Percentiles rank a stretch among this genome's conserved stretches.
phyloP scores from a whole-genome alignment of 177 flowering plant genomes.

The Tripterygium wilfordii region DNA sequence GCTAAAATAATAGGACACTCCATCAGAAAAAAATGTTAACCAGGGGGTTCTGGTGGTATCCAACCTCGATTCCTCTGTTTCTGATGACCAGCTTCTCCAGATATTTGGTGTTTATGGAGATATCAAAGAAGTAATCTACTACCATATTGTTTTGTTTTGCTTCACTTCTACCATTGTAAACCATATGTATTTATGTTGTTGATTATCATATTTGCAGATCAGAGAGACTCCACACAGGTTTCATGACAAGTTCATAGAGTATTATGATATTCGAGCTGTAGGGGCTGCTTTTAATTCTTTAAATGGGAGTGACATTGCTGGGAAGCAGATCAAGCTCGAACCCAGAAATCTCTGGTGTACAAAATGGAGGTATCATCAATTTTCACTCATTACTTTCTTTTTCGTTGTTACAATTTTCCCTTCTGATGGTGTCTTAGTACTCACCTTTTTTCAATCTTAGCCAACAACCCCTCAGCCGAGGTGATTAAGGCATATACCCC shows the following conservation, averaged over 20 bases:
- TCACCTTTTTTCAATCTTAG: no score
- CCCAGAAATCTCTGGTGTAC: slow-evolving; percentile 50
- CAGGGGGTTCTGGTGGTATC: slow-evolving; percentile 73
- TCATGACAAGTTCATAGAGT: slow-evolving; percentile 70
- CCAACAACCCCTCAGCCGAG: no score
- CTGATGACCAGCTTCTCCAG: slow-evolving; percentile 69
- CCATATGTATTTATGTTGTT: background rate
- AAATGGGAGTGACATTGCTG: slow-evolving; percentile 70
- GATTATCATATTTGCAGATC: no score
- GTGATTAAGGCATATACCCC: no score
- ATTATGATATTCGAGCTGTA: slow-evolving; percentile 84
- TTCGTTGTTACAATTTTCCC: no score
- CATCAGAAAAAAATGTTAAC: slow-evolving; percentile 66
- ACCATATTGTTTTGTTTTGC: background rate
- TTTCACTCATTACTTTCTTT: no score
- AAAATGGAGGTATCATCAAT: no score
- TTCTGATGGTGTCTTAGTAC: no score
- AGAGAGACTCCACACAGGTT: slow-evolving; percentile 56
- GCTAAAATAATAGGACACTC: slow-evolving; percentile 49
- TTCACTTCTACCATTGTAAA: background rate
- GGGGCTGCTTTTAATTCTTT: slow-evolving; percentile 79
- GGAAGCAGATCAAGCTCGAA: slow-evolving; percentile 76
- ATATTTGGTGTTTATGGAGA: slow-evolving; percentile 89
- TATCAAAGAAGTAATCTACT: slow-evolving; percentile 64
- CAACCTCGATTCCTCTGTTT: slow-evolving; percentile 76